phyloP scores from a whole-genome alignment of 192 early-diverging fungal species.

The Gryganskiella cystojenkinii region DNA sequence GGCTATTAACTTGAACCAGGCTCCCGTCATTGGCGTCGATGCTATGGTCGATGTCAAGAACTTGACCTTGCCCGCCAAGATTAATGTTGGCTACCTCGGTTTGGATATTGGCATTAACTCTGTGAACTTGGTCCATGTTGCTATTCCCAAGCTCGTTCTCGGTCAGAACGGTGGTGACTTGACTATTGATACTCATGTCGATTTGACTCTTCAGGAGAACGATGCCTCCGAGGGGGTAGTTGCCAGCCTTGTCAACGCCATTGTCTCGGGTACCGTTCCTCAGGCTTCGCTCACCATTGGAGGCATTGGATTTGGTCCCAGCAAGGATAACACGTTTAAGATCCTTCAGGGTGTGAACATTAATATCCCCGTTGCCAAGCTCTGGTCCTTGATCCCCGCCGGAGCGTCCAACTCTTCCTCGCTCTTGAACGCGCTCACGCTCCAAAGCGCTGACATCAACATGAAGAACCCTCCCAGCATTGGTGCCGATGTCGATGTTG shows the following conservation, averaged over 20 bases:
- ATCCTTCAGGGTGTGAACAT: constrained; percentile 37
- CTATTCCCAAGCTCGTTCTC: constrained; percentile 25
- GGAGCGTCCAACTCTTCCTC: constrained; percentile 9
- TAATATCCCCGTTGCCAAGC: constrained; percentile 33
- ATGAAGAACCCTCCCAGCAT: constrained; percentile 49
- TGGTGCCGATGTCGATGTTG: constrained; percentile 43
- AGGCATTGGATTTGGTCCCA: constrained; percentile 31
- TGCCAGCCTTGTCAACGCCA: constrained; percentile 30
- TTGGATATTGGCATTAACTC: constrained; percentile 24
- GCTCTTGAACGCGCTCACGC: constrained; percentile 23
- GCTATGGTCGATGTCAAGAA: constrained; percentile 28
- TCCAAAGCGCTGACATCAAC: constrained; percentile 38
- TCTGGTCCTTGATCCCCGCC: constrained; percentile 23
- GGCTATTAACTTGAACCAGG: constrained; percentile 42
- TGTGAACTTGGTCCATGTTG: constrained; percentile 3
- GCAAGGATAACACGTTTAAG: constrained; percentile 23
- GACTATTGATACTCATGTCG: constrained; percentile 28
- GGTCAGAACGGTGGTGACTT: constrained; percentile 23
- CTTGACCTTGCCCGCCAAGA: constrained; percentile 21
- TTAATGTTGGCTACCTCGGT: constrained; percentile 35
- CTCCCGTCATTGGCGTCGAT: constrained; percentile 35
- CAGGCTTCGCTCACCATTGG: constrained; percentile 27
- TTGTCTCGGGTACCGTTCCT: constrained; percentile 28
- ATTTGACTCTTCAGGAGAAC: constrained; percentile 22
- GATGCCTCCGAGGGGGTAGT: constrained; percentile 30